Conservation (phyloP, 257 asterid species). For the Fraxinus quadrangulata region DNA sequence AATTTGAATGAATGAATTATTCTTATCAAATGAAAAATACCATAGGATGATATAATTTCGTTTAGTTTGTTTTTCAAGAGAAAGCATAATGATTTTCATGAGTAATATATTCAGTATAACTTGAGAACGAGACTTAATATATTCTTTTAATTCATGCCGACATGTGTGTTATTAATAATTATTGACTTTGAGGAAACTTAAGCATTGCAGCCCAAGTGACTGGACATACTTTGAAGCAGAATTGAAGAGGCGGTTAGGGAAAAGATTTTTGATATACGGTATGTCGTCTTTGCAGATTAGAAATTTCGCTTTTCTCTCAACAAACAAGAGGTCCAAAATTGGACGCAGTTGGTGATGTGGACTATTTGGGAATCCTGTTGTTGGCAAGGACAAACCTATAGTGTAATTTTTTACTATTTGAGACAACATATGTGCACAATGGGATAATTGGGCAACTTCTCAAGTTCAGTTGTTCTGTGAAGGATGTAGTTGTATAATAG, state of each 20-base stretch:
- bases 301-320: conserved; percentile 7
- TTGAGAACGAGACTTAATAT: background rate
- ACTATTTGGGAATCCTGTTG: background rate
- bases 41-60: background rate
- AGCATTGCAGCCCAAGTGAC: conserved; percentile 74
- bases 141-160: background rate
- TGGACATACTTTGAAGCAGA: conserved; percentile 87
- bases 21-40: background rate
- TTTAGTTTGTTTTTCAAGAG: background rate
- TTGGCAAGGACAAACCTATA: background rate
- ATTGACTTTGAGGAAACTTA: conserved; percentile 33
- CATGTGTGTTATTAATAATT: conserved; percentile 2
- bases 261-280: conserved; percentile 72
- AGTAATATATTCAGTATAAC: background rate
- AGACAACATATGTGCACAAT: background rate
- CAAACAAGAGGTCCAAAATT: conserved; percentile 2
- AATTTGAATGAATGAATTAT: background rate
- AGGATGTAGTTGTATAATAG: background rate
- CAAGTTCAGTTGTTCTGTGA: background rate
- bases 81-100: background rate
- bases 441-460: background rate
- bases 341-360: background rate
- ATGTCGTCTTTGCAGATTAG: conserved; percentile 19
- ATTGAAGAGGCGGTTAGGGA: conserved; percentile 76
- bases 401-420: background rate